A percentile compares a stretch with the other conserved stretches of the same genome.
Evolutionary conservation across 2,329 filamentous ascomycete species (phyloP).

Genomic region (Geosmithia flava): DNA sequence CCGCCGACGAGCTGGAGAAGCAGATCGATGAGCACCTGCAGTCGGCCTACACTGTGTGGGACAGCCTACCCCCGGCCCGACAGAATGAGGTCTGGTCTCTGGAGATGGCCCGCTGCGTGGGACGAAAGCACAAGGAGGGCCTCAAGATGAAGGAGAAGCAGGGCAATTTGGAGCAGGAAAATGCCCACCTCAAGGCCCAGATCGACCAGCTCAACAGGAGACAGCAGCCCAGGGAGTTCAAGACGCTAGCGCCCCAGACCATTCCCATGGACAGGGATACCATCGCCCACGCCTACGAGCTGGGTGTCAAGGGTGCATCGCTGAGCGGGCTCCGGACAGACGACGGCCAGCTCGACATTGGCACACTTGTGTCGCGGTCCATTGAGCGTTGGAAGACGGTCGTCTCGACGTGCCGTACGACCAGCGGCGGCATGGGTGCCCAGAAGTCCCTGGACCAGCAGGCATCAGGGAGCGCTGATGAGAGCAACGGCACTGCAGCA

Average conservation of each 20-base stretch:
- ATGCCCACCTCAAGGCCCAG: slow-evolving; percentile 41
- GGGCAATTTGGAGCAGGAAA: slow-evolving; percentile 41
- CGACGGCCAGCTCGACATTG: slow-evolving; percentile 38
- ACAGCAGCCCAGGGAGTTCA: slow-evolving; percentile 49
- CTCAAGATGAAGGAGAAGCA: slow-evolving; percentile 38
- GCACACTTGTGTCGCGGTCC: slow-evolving; percentile 35
- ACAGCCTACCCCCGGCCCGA: slow-evolving; percentile 41
- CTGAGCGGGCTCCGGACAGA: slow-evolving; percentile 33
- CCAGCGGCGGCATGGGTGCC: slow-evolving; percentile 29
- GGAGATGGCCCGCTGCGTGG: slow-evolving; percentile 47
- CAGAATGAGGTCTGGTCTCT: slow-evolving; percentile 48
- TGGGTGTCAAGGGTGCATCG: slow-evolving; percentile 24
- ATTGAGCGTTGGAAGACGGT: slow-evolving; percentile 53
- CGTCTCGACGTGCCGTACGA: slow-evolving; percentile 34
- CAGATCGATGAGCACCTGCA: slow-evolving; percentile 64
- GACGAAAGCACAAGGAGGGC: slow-evolving; percentile 41
- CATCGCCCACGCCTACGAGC: slow-evolving; percentile 32
- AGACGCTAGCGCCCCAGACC: slow-evolving; percentile 36
- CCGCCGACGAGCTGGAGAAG: slow-evolving; percentile 50
- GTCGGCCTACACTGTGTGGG: slow-evolving; percentile 70
- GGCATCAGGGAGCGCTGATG: slow-evolving; percentile 8
- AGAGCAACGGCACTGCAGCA: slow-evolving; percentile 5
- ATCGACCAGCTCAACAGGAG: slow-evolving; percentile 45
- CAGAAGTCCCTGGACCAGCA: slow-evolving; percentile 34
- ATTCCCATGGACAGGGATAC: slow-evolving; percentile 37